Base-by-base conservation (phyloP, 345 rosid species). In the Gossypium herbaceum region DNA sequence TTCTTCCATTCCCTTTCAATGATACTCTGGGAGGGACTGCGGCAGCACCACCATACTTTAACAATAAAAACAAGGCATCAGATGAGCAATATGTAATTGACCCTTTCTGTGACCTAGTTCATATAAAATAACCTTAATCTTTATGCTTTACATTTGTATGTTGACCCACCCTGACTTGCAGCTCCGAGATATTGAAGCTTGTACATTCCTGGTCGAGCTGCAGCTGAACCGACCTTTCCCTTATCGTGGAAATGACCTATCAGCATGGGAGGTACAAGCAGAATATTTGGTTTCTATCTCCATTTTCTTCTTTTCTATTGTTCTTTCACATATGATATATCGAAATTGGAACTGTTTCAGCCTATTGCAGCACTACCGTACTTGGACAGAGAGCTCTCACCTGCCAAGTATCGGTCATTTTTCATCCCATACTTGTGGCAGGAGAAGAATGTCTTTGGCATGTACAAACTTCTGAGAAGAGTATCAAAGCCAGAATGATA, bases 1-100 rank as follows among this genome's bases (percentile, higher is more conserved):
- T 95, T 79, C 97, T 95, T 79, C 99, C 99, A 39, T 77, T 91
- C 64, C 99, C 97, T 17, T 95, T 87, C 80, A 95, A 95, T 79
- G 83, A 85, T 62, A 85, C 94, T 50, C 78, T 93, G 57, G 97
- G 99, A 7, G 99, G 99, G 77, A 95, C 97, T 78, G 83, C 98
- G 71, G 91, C 97, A 8, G 90, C 97, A 73, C 97, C 97, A 17
- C 81, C 85, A n/a, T 88, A 88, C 79, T 93, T 93, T 80, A 95
- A 95, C 88, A 81, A 89, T 75, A 91, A 89, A 85, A 95, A 95
- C 89, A 86, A 81, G 88, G 97, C 97, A 73, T 88, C 97, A 2
- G 82, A 85, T 73, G 83, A 86, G 78, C 99, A 95, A 93, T 95
- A 78, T 55, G 98, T 93, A 93, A 82, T 58, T 71, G 43, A 57